These are phyloP conservation scores for Aegle marmelos DNA, from an alignment of 345 rosid species.

Conservation along the genomic window DNA sequence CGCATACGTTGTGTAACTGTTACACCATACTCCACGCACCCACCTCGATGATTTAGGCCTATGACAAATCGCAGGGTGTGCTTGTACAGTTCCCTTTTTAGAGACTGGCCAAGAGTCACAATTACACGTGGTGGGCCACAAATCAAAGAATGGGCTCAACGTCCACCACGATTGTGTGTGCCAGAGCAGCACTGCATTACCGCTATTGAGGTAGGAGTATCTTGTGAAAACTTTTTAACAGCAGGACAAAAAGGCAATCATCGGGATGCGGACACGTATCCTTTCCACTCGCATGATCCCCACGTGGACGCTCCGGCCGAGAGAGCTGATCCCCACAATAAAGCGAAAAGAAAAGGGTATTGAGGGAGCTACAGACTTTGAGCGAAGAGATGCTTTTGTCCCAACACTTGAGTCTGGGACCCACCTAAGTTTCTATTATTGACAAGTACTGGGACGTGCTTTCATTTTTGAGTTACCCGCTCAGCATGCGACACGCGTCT, in stretches of 20 bases:
- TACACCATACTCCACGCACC: no score
- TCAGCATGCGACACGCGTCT: slow-evolving; percentile 25
- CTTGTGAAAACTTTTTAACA: background rate
- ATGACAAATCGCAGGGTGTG: background rate
- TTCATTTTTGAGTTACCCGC: background rate
- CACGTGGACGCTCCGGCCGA: slow-evolving; percentile 22
- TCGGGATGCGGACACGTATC: slow-evolving; percentile 32
- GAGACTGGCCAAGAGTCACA: background rate
- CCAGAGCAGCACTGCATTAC: slow-evolving; percentile 15
- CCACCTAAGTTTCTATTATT: slow-evolving; percentile 9
- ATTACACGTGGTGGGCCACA: slow-evolving; percentile 23
- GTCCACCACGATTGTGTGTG: slow-evolving; percentile 12
- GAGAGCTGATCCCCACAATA: slow-evolving; percentile 11
- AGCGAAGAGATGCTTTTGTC: slow-evolving; percentile 15
- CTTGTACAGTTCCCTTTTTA: background rate
- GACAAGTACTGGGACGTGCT: slow-evolving; percentile 18
- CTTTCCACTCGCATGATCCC: background rate
- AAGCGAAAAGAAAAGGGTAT: background rate
- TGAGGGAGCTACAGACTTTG: background rate
- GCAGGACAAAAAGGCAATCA: background rate
- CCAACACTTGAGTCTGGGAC: slow-evolving; percentile 8
- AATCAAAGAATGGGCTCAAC: slow-evolving; percentile 10
- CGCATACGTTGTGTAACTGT: no score
- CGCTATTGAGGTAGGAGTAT: background rate
- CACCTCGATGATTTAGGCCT: background rate